phyloP scores from a whole-genome alignment of 495 filamentous ascomycete species.

The Penicillium paradoxum region DNA sequence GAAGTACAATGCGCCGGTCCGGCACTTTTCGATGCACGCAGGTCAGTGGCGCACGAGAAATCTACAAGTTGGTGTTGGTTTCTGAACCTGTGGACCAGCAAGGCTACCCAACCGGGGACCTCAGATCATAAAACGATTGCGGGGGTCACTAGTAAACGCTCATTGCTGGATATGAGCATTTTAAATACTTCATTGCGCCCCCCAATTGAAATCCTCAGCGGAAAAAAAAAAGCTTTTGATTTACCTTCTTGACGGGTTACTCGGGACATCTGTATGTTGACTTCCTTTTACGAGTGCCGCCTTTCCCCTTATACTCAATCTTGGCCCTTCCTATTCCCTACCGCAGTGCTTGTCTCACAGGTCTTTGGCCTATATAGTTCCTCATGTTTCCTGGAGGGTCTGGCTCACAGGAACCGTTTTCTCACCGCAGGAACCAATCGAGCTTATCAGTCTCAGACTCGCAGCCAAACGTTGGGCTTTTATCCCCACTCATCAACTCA shows the following conservation, averaged over 20 bases:
- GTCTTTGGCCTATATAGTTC: conserved; percentile 17
- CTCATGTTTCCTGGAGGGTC: conserved; percentile 19
- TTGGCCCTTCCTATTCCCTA: conserved; percentile 15
- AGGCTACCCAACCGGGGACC: conserved; percentile 3
- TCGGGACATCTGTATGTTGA: conserved; percentile 14
- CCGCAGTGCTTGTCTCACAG: conserved; percentile 7
- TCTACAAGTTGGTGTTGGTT: conserved; percentile 7
- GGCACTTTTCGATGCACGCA: not conserved
- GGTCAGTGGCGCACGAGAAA: not conserved
- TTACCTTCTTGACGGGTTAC: conserved; percentile 4
- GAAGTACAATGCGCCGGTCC: not conserved
- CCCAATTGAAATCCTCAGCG: conserved; percentile 3
- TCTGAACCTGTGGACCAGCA: conserved; percentile 3
- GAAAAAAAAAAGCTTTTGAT: conserved; percentile 14
- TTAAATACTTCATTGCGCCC: conserved; percentile 17
- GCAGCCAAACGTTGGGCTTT: not conserved
- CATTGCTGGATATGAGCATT: not conserved
- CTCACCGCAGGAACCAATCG: conserved; percentile 15
- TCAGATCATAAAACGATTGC: conserved; percentile 4
- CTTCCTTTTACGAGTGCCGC: conserved; percentile 4
- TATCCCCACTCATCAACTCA: conserved; percentile 15
- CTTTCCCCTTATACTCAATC: conserved; percentile 8
- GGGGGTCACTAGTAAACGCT: conserved; percentile 1
- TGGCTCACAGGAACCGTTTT: conserved; percentile 22
- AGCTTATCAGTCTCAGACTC: conserved; percentile 10